These are phyloP conservation scores for Metarhizium anisopliae DNA, from an alignment of 2,329 filamentous ascomycete genomes.

Conservation along the genomic window DNA sequence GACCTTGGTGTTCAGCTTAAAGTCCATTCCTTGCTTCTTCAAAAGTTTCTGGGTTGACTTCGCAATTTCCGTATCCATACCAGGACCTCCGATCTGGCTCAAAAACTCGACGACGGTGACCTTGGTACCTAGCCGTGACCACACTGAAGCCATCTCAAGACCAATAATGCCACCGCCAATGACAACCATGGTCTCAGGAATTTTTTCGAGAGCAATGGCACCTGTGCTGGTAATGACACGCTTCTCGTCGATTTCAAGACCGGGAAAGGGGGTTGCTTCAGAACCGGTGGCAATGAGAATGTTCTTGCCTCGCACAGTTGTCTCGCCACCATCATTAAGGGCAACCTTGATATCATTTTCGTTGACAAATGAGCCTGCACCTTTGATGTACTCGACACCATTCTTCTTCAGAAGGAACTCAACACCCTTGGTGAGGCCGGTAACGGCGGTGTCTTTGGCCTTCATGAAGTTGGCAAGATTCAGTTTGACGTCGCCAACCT, in stretches of 20 bases:
- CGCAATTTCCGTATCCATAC: constrained; percentile 91
- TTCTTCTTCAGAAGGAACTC: constrained; percentile 99
- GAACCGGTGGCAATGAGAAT: constrained; percentile 95
- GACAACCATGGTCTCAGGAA: constrained; percentile 93
- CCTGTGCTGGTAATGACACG: constrained; percentile 94
- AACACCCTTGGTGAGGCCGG: constrained; percentile 87
- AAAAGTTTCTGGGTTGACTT: constrained; percentile 90
- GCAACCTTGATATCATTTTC: constrained; percentile 89
- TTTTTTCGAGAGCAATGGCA: constrained; percentile 78
- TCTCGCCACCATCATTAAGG: constrained; percentile 85
- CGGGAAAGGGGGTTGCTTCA: constrained; percentile 93
- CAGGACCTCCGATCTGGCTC: constrained; percentile 90
- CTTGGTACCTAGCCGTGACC: constrained; percentile 87
- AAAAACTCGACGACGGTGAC: constrained; percentile 98
- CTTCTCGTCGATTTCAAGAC: constrained; percentile 94
- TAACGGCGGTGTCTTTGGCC: constrained; percentile 89
- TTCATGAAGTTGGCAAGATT: constrained; percentile 97
- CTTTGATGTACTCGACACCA: constrained; percentile 95
- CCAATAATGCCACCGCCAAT: constrained; percentile 98
- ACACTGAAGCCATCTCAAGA: constrained; percentile 96
- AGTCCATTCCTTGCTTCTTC: constrained; percentile 93
- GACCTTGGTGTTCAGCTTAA: constrained; percentile 97
- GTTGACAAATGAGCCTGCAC: constrained; percentile 75
- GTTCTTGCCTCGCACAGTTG: constrained; percentile 83
- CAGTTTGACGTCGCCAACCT: constrained; percentile 93